Evolutionary conservation across 306 rosid species (phyloP).

Genomic region (Dicorynia guianensis): DNA sequence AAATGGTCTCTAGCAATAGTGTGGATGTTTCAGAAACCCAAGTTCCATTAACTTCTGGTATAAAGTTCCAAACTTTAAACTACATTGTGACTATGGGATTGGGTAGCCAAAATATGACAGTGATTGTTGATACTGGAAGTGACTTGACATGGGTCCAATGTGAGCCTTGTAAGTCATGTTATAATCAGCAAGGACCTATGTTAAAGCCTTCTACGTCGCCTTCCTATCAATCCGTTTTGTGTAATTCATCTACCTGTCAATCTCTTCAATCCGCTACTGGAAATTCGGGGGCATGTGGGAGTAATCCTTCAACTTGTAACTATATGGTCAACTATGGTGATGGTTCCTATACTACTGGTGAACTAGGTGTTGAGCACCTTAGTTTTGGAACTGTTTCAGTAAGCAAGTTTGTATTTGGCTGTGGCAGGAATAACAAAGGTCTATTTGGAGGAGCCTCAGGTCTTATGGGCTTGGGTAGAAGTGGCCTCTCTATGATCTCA

Average conservation of each 20-base stretch:
- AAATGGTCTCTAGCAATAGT: slow-evolving; percentile 24
- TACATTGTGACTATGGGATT: slow-evolving; percentile 73
- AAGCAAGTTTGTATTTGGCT: slow-evolving; percentile 69
- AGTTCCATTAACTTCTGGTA: slow-evolving; percentile 74
- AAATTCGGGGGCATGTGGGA: slow-evolving; percentile 56
- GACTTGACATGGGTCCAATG: slow-evolving; percentile 91
- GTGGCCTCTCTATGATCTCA: slow-evolving; percentile 71
- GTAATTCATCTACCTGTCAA: slow-evolving; percentile 68
- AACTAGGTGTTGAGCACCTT: slow-evolving; percentile 63
- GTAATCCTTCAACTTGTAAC: slow-evolving; percentile 47
- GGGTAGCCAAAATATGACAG: slow-evolving; percentile 64
- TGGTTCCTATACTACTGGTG: slow-evolving; percentile 53
- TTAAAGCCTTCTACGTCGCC: slow-evolving; percentile 70
- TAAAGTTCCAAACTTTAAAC: slow-evolving; percentile 66
- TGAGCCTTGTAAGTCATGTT: slow-evolving; percentile 78
- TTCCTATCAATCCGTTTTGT: slow-evolving; percentile 61
- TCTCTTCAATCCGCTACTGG: slow-evolving; percentile 57
- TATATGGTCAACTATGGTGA: slow-evolving; percentile 77
- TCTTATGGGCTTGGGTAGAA: slow-evolving; percentile 79
- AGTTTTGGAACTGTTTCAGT: slow-evolving; percentile 55
- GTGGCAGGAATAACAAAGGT: slow-evolving; percentile 82
- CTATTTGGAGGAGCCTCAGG: slow-evolving; percentile 87
- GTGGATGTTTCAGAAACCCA: slow-evolving; percentile 53
- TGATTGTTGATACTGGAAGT: slow-evolving; percentile 92
- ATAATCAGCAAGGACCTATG: slow-evolving; percentile 73